Evolutionary conservation across 495 filamentous ascomycete species (phyloP), one percentile per base, ranked within the genome.

Genomic region (Aspergillus nidulans): DNA sequence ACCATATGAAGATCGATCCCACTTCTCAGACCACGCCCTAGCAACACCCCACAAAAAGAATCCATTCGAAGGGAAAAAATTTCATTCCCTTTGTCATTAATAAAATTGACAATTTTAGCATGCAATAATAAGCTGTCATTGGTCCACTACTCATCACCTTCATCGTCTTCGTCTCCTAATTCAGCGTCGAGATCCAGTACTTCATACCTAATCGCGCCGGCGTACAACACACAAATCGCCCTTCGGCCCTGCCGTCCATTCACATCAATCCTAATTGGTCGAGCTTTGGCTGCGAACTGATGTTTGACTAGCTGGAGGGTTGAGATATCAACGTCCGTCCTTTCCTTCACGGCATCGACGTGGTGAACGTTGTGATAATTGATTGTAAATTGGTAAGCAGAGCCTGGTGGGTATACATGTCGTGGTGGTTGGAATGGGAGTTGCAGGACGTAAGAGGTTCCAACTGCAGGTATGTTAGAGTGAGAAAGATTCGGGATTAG

Each of bases 171-270:
- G 15, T 68, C 57, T 12, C 58, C 67, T 30, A 69, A 64, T 16
- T 61, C 70, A 44, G 66, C 66, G 65, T 85, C 83, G 49, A 85
- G 50, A 60, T 84, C 80, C 51, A 83, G 74, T 7, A 85, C 74
- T 30, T 79, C 75, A 60, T 85, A 85, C 42, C 74, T 75, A 63
- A 78, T 63, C 16, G 65, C 67, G 59, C 85, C 81, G 12, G 75
- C 72, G 53, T 81, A 81, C 48, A 85, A 58, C 20, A 83, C 78
- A 59, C 79, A 84, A 3, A 81, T 69, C 20, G 77, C 78, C 48
- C 81, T 67, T 23, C 81, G 73, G 2, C 73, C 77, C 25, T 72
- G 74, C 13, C 75, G 72, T 19, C 82, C 81, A 60, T 85, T 85
- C 19, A 83, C 72, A 40, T 78, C 74, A 18, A 85, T 52, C 52